Evolutionary conservation across 371 early-diverging fungal species (phyloP).

Genomic region (Circinella umbellata): DNA sequence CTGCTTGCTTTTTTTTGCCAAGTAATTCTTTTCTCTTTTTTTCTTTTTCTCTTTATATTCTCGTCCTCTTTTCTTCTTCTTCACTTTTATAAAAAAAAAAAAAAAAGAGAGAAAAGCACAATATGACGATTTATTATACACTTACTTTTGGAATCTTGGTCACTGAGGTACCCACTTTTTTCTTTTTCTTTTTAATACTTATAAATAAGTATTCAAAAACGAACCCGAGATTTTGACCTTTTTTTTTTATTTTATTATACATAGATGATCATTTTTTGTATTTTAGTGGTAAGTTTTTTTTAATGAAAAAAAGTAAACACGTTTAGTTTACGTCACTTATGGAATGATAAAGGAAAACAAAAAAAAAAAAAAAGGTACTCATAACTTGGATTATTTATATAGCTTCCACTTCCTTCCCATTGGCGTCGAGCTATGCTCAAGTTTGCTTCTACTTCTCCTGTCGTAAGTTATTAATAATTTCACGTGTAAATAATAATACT

Average conservation of each 20-base stretch:
- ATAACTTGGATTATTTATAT: background rate
- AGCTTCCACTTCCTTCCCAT: slow-evolving; percentile 66
- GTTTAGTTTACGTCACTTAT: background rate
- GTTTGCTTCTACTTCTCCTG: slow-evolving; percentile 53
- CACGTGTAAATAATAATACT: background rate
- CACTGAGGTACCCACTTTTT: slow-evolving; percentile 39
- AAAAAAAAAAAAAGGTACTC: background rate
- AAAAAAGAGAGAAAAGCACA: background rate
- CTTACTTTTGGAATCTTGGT: slow-evolving; percentile 46
- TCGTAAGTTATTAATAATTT: slow-evolving; percentile 31
- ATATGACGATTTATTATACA: slow-evolving; percentile 58
- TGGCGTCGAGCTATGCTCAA: slow-evolving; percentile 64
- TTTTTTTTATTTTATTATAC: background rate
- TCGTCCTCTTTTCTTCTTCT: background rate
- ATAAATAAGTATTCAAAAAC: background rate
- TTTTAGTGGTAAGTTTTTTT: slow-evolving; percentile 45
- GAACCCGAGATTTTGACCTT: slow-evolving; percentile 12
- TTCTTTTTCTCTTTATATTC: background rate
- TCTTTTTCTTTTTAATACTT: too few relatives aligned
- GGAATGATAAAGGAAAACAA: background rate
- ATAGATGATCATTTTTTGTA: slow-evolving; percentile 58
- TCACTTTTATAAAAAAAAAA: too few relatives aligned
- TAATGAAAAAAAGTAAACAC: background rate
- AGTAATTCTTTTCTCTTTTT: background rate
- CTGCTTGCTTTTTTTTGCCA: too few relatives aligned